These are phyloP conservation scores for Jamesozyma jinghongensis DNA, from an alignment of 805 yeast species.

Conservation along the genomic window DNA sequence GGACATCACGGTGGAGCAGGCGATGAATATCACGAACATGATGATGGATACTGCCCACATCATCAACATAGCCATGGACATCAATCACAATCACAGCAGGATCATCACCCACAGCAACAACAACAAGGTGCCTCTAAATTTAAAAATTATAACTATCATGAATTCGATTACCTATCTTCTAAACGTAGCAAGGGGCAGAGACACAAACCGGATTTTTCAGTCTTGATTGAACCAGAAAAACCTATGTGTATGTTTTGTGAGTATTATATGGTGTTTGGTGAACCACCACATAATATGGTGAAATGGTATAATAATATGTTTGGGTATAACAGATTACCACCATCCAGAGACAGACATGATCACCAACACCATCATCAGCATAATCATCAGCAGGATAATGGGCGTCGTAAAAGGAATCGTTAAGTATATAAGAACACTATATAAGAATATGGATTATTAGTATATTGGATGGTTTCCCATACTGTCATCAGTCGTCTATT, in stretches of 20 bases:
- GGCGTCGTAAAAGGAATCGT: slow-evolving; percentile 16
- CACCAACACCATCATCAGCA: slow-evolving; percentile 8
- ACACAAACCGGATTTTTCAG: slow-evolving; percentile 20
- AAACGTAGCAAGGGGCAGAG: slow-evolving; percentile 2
- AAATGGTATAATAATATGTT: slow-evolving; percentile 37
- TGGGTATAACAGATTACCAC: slow-evolving; percentile 20
- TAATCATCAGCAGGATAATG: slow-evolving; percentile 8
- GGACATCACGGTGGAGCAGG: slow-evolving; percentile 1
- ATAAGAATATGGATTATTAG: neutral
- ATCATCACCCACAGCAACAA: too few species aligned
- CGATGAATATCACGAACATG: slow-evolving; percentile 4
- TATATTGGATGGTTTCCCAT: neutral
- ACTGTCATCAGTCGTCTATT: too few species aligned
- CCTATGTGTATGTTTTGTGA: slow-evolving; percentile 43
- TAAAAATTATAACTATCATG: slow-evolving; percentile 12
- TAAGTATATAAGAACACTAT: neutral
- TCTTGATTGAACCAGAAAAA: slow-evolving; percentile 13
- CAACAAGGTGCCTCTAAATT: slow-evolving; percentile 6
- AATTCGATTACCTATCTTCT: slow-evolving; percentile 10
- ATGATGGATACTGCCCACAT: slow-evolving; percentile 10
- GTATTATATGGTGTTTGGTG: slow-evolving; percentile 43
- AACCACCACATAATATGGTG: slow-evolving; percentile 41
- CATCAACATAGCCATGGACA: slow-evolving; percentile 4
- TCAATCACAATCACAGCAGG: too few species aligned
- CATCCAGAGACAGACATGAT: slow-evolving; percentile 5